These are phyloP conservation scores for Sarocladium brachiariae DNA, from an alignment of 2,329 filamentous ascomycete species.

Conservation along the genomic window DNA sequence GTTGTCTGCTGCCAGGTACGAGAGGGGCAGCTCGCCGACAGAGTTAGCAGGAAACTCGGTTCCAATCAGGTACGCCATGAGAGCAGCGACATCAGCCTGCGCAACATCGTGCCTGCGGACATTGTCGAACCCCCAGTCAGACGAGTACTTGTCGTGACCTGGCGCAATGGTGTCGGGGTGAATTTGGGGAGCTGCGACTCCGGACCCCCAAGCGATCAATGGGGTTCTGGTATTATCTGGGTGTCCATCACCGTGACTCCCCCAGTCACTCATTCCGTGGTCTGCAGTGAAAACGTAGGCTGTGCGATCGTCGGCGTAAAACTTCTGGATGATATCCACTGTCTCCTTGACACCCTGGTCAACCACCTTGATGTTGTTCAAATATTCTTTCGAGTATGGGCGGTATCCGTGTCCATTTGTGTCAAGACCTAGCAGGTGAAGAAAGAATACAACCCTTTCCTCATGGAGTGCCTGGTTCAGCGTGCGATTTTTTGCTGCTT, in stretches of 20 bases:
- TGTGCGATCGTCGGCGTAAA: constrained; percentile 79
- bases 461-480: constrained; percentile 66
- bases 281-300: constrained; percentile 97
- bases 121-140: constrained; percentile 77
- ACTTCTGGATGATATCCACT: constrained; percentile 71
- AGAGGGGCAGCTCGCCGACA: constrained; percentile 82
- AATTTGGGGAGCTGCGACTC: constrained; percentile 68
- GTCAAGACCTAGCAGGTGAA: constrained; percentile 87
- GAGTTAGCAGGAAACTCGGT: constrained; percentile 92
- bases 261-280: constrained; percentile 98
- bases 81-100: constrained; percentile 87
- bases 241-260: constrained; percentile 97
- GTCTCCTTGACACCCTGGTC: constrained; percentile 86
- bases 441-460: constrained; percentile 89
- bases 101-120: constrained; percentile 84
- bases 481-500: constrained; percentile 70
- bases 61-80: constrained; percentile 91
- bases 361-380: constrained; percentile 90
- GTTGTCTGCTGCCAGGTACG: constrained; percentile 66
- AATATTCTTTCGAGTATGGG: constrained; percentile 91
- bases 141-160: constrained; percentile 87
- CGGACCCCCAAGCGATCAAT: constrained; percentile 87
- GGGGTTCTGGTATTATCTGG: constrained; percentile 95
- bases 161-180: constrained; percentile 51
- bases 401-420: constrained; percentile 81